Percentiles rank a stretch among this genome's conserved stretches.
Evolutionary conservation across 2,329 filamentous ascomycete genomes (phyloP).

Genomic region (Davidsoniella australis): DNA sequence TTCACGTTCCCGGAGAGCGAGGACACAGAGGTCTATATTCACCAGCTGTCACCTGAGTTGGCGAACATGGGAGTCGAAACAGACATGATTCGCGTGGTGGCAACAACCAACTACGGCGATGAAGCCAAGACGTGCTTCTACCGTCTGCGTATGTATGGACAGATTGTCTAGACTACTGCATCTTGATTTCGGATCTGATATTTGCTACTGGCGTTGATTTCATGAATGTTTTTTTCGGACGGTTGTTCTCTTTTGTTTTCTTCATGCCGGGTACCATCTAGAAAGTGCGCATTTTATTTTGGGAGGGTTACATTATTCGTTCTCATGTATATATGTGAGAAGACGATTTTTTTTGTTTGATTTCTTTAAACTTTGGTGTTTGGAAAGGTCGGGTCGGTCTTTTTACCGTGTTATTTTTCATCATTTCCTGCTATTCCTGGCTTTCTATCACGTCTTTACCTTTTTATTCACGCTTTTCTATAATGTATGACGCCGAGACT

Average conservation of each 20-base stretch:
- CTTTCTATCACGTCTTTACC: too few relatives aligned
- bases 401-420: not conserved
- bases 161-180: slow-evolving; percentile 16
- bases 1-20: slow-evolving; percentile 35
- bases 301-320: too few relatives aligned
- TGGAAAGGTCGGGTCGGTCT: not conserved
- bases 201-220: too few relatives aligned
- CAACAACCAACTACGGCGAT: slow-evolving; percentile 40
- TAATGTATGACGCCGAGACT: not conserved
- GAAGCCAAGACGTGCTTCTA: slow-evolving; percentile 48
- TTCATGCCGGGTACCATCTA: too few relatives aligned
- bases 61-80: slow-evolving; percentile 29
- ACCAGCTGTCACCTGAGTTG: slow-evolving; percentile 35
- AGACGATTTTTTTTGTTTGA: not conserved
- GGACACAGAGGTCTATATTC: slow-evolving; percentile 32
- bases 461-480: not conserved
- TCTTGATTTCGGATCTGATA: too few relatives aligned
- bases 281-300: too few relatives aligned
- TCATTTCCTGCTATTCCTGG: not conserved
- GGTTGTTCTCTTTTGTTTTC: too few relatives aligned
- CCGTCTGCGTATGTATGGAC: slow-evolving; percentile 40
- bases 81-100: slow-evolving; percentile 35
- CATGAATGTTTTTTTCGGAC: too few relatives aligned
- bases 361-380: too few relatives aligned
- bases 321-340: too few relatives aligned